Evolutionary conservation across 169 alveolate genomes (phyloP).

Genomic region (Plasmodium gonderi): DNA sequence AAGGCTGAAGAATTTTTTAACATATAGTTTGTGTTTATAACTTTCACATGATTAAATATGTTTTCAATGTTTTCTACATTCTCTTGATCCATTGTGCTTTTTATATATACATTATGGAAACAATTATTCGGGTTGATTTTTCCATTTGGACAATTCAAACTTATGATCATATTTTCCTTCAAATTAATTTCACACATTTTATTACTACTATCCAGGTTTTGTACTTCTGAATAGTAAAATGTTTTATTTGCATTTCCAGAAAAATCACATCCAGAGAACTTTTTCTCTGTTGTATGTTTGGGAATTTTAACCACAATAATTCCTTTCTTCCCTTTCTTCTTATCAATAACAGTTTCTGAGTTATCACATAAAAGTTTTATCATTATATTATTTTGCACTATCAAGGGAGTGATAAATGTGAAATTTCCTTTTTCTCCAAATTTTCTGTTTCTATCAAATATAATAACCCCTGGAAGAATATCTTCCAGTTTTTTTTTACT

Average conservation of each 20-base stretch:
- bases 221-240: conserved; percentile 7
- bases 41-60: conserved; percentile 24
- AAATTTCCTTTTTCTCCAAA: conserved; percentile 42
- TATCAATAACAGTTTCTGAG: background rate
- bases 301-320: background rate
- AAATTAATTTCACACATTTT: conserved; percentile 25
- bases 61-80: conserved; percentile 40
- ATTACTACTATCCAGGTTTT: background rate
- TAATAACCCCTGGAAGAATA: conserved; percentile 53
- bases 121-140: conserved; percentile 59
- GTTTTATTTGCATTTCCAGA: conserved; percentile 34
- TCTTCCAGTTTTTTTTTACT: conserved; percentile 33
- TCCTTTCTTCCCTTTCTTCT: conserved; percentile 46
- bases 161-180: conserved; percentile 41
- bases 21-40: conserved; percentile 9
- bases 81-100: conserved; percentile 45
- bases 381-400: conserved; percentile 23
- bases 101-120: conserved; percentile 36
- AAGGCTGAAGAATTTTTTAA: conserved; percentile 39
- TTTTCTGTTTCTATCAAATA: conserved; percentile 13
- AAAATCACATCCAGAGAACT: conserved; percentile 51
- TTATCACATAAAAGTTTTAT: conserved; percentile 50
- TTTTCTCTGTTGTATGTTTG: conserved; percentile 1
- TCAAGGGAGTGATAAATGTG: conserved; percentile 38
- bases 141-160: conserved; percentile 62